A percentile compares a stretch with the other conserved stretches of the same genome.
Evolutionary conservation across 495 filamentous ascomycete genomes (phyloP).

Genomic region (Penicillium bovifimosum): DNA sequence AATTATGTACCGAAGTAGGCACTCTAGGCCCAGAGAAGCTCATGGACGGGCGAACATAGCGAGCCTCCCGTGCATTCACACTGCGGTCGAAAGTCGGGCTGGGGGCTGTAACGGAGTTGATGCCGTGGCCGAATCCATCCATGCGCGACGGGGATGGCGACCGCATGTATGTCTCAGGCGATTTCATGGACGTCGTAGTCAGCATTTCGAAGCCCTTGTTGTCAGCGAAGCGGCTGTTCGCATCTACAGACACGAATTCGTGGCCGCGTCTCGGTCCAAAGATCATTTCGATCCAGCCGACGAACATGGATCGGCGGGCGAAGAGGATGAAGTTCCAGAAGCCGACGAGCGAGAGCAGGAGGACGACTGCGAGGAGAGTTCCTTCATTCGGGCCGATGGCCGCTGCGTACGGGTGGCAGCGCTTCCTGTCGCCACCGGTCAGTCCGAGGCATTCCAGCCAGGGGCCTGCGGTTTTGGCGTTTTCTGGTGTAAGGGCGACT

Average conservation of each 20-base stretch:
- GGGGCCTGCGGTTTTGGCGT: constrained; percentile 48
- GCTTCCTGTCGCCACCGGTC: constrained; percentile 54
- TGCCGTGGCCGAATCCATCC: constrained; percentile 11
- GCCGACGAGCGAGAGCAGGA: constrained; percentile 78
- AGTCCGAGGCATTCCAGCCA: constrained; percentile 70
- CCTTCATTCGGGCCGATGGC: constrained; percentile 54
- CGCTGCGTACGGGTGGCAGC: constrained; percentile 55
- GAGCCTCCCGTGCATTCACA: constrained; percentile 46
- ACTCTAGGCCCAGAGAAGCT: constrained; percentile 56
- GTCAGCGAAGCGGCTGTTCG: constrained; percentile 57
- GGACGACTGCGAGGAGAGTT: constrained; percentile 74
- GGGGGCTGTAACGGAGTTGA: constrained; percentile 5
- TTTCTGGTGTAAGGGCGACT: constrained; percentile 47
- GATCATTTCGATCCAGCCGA: constrained; percentile 72
- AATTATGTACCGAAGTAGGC: constrained; percentile 30
- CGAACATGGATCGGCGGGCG: constrained; percentile 73
- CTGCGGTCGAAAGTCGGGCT: constrained; percentile 30
- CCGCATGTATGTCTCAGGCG: constrained; percentile 40
- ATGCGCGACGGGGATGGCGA: constrained; percentile 34
- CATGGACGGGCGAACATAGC: constrained; percentile 51
- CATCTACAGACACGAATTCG: constrained; percentile 89
- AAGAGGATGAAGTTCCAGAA: constrained; percentile 80
- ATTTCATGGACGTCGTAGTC: constrained; percentile 33
- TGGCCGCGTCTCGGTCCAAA: constrained; percentile 36
- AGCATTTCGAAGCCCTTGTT: constrained; percentile 82